Evolutionary conservation across 305 asterid species (phyloP), one percentile per base, ranked within the genome.

Genomic region (Petunia hybrid): DNA sequence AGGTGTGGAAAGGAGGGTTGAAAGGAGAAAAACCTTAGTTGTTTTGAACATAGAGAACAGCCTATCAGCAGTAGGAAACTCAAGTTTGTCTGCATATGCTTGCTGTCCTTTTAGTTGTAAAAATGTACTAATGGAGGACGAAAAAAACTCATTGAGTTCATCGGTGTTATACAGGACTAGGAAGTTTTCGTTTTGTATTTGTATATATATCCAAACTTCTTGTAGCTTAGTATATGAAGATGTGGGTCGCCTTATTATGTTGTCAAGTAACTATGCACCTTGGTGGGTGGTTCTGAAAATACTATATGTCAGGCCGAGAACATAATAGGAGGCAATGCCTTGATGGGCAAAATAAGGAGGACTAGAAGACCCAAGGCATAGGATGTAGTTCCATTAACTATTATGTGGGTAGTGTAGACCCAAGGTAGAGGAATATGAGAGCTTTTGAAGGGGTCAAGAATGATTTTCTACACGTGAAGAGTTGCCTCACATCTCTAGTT

Each of bases 141-240:
- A 73, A 12, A 73, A 60, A 73, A 73, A 14, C 48, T 73, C 64
- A 48, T 48, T 31, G 61, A 71, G 35, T 31, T 71, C 77, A 73
- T 73, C 48, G 7, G 64, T 73, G 64, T 73, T 73, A 53, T 73
- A 36, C 45, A 36, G 43, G 36, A 51, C 62, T 51, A 42, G 60
- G 45, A 73, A 51, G 5, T 51, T 73, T 53, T 35, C 63, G 36
- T 73, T 73, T 73, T 36, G 63, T 51, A 13, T 35, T 73, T 46
- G 6, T 53, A 46, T 73, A 73, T 10, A 48, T 71, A 31, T 39
- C 62, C 14, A 51, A 5, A 22, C 14, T 8, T 46, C 48, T 36
- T 73, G 62, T 48, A 73, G 62, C 45, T 48, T 73, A 73, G 45
- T 35, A 73, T 73, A 48, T 51, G 13, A 73, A 43, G 61, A 71